Evolutionary conservation across 73 alveolate species (phyloP), one percentile per base, ranked within the genome.

Genomic region (Breviolum minutum): DNA sequence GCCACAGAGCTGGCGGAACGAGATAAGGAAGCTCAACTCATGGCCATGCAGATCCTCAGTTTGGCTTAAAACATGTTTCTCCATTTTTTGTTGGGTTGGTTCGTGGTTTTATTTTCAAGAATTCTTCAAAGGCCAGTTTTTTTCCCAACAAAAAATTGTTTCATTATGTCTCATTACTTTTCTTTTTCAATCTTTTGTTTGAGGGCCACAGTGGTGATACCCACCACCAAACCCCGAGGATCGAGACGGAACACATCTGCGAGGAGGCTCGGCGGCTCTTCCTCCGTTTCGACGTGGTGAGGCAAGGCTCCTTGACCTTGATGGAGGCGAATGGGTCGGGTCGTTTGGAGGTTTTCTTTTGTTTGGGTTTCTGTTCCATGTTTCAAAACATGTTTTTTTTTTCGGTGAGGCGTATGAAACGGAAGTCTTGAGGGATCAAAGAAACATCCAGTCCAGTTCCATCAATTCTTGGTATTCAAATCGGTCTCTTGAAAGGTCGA

Each of bases 1-100:
- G 95, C 95, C 13, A 87, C 95, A 16, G 95, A 87, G 95, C 95
- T 87, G 40, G 95, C 95, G n/a, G 95, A 87, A 73, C 63, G 82
- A 9, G 95, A 87, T 26, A 68, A 87, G 30, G 95, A 87, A 16
- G 95, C 95, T 12, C 95, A 87, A 73, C 82, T 87, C 64, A 29
- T 87, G 81, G 95, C 81, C n/a, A 40, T 69, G 68, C 60, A 69
- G 95, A 30, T 54, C 54, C 26, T 12, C 82, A 20, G 82, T 30
- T 73, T 12, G 12, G 7, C 40, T 13, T 13, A 64, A 64, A 10
- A 16, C 73, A 64, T 10, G 73, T 16, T 64, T 16, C 73, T 64
- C 10, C 10, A 16, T 64, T 64, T 64, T 64, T 64, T 64, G 73
- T 64, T 64, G 22, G 22, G 16, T 64, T 64, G 10, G 73, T 64